A percentile compares a stretch with the other conserved stretches of the same genome.
Evolutionary conservation across 108 stramenopile genomes (phyloP).

Genomic region (Craspedostauros australis): DNA sequence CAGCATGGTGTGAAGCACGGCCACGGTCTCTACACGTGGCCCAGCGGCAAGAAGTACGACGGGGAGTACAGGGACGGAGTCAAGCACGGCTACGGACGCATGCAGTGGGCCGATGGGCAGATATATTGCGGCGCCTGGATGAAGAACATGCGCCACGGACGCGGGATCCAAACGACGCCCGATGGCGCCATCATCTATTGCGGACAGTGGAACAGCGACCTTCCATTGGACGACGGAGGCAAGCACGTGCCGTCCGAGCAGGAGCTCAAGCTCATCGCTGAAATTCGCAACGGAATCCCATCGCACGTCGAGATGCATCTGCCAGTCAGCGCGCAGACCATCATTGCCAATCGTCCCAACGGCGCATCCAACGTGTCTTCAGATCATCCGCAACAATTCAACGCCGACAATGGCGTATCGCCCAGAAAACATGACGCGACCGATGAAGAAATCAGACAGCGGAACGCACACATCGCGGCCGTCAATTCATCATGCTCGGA

Average conservation of each 20-base stretch:
- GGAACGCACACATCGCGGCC: no score
- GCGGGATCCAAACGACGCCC: slow-evolving; percentile 18
- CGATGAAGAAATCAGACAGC: no score
- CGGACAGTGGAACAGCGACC: slow-evolving; percentile 30
- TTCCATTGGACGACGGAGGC: slow-evolving; percentile 11
- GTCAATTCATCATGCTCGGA: no score
- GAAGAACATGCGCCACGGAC: slow-evolving; percentile 25
- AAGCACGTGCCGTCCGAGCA: no score
- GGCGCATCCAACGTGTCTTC: no score
- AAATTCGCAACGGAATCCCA: no score
- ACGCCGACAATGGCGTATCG: no score
- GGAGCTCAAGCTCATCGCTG: no score
- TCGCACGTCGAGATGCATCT: not conserved
- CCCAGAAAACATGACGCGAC: no score
- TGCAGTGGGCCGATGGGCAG: slow-evolving; percentile 33
- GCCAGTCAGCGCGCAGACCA: no score
- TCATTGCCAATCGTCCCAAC: no score
- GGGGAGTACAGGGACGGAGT: slow-evolving; percentile 37
- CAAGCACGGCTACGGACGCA: slow-evolving; percentile 40
- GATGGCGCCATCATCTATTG: slow-evolving; percentile 18
- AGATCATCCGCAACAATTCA: no score
- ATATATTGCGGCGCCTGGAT: slow-evolving; percentile 38
- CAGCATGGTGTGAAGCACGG: slow-evolving; percentile 32
- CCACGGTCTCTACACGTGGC: slow-evolving; percentile 27
- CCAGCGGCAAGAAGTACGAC: slow-evolving; percentile 28